phyloP scores from a whole-genome alignment of 2,329 filamentous ascomycete genomes.

The Claviceps spartinae region DNA sequence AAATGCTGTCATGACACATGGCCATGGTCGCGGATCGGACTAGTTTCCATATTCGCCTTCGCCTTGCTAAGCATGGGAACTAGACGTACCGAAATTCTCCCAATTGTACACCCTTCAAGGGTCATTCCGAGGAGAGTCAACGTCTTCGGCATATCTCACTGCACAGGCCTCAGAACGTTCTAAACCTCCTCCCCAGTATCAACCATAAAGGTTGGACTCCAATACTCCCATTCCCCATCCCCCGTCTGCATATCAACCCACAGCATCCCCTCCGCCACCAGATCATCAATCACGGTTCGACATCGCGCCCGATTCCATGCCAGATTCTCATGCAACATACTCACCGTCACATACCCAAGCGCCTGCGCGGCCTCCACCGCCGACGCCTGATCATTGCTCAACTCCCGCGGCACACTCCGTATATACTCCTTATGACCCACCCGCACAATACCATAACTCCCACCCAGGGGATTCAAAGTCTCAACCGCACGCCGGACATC shows the following conservation, averaged over 20 bases:
- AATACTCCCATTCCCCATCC: slow-evolving; percentile 71
- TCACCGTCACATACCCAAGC: slow-evolving; percentile 77
- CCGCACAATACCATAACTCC: slow-evolving; percentile 70
- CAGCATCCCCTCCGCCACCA: slow-evolving; percentile 77
- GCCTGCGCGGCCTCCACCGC: slow-evolving; percentile 86
- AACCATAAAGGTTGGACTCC: slow-evolving; percentile 67
- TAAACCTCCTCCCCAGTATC: slow-evolving; percentile 15
- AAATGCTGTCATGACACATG: too few relatives aligned
- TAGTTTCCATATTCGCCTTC: too few relatives aligned
- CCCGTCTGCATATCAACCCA: slow-evolving; percentile 81
- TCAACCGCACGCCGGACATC: slow-evolving; percentile 83
- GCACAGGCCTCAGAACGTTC: background rate
- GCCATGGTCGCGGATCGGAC: too few relatives aligned
- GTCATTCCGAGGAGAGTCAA: too few relatives aligned
- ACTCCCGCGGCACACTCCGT: slow-evolving; percentile 82
- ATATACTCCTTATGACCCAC: slow-evolving; percentile 82
- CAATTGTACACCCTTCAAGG: too few relatives aligned
- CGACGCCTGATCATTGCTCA: slow-evolving; percentile 86
- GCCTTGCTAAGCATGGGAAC: too few relatives aligned
- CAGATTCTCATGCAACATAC: slow-evolving; percentile 78
- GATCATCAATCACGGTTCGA: slow-evolving; percentile 80
- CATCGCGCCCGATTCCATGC: slow-evolving; percentile 73
- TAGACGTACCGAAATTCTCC: too few relatives aligned
- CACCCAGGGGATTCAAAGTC: slow-evolving; percentile 74
- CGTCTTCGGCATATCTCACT: background rate